These are phyloP conservation scores for Camelina sativa DNA, from an alignment of 345 rosid species.

Conservation along the genomic window DNA sequence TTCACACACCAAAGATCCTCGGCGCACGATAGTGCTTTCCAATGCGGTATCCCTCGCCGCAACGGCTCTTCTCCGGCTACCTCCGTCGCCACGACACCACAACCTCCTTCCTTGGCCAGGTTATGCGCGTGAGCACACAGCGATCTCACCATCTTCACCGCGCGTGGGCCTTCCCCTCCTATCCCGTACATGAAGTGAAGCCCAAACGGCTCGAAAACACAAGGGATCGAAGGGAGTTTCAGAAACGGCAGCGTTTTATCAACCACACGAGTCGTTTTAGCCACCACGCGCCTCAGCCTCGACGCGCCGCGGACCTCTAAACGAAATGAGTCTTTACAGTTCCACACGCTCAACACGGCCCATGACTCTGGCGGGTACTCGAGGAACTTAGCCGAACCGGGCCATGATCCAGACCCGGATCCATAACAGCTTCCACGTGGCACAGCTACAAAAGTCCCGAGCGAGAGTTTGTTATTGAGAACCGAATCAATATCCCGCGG, in stretches of 20 bases:
- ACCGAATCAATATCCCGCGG: constrained; percentile 93
- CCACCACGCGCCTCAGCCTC: constrained; percentile 53
- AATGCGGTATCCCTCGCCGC: constrained; percentile 73
- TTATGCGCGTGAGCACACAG: constrained; percentile 84
- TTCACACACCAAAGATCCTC: constrained; percentile 96
- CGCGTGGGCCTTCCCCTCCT: constrained; percentile 88
- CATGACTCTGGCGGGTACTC: constrained; percentile 85
- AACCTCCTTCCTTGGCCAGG: constrained; percentile 71
- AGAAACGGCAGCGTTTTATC: constrained; percentile 83
- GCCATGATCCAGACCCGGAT: constrained; percentile 54
- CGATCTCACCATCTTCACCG: constrained; percentile 59
- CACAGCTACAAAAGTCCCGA: constrained; percentile 85
- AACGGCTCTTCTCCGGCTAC: constrained; percentile 77
- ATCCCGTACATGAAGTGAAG: constrained; percentile 77
- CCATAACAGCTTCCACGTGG: constrained; percentile 63
- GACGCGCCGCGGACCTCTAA: constrained; percentile 90
- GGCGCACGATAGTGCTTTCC: constrained; percentile 73
- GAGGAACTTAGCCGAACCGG: constrained; percentile 64
- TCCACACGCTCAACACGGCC: constrained; percentile 96
- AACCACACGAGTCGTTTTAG: constrained; percentile 65
- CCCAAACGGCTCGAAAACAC: constrained; percentile 83
- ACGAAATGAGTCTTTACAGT: constrained; percentile 72
- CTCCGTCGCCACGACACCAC: constrained; percentile 80
- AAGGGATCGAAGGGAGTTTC: constrained; percentile 82
- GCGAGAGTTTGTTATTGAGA: constrained; percentile 64